phyloP scores from a whole-genome alignment of 1,139 yeast species.

The Saccharomyces hybrid region DNA sequence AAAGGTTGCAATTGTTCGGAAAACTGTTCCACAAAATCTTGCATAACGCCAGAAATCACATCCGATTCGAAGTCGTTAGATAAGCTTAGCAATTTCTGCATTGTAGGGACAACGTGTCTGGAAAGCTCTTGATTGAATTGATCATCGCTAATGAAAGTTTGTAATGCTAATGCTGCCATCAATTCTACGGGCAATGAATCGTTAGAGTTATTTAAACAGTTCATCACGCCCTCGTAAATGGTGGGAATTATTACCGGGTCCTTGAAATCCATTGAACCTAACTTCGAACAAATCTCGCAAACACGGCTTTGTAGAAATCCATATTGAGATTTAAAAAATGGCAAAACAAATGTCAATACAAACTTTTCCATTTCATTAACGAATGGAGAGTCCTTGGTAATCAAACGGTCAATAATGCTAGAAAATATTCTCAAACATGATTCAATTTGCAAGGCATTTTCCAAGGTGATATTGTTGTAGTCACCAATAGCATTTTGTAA shows the following conservation, averaged over 20 bases:
- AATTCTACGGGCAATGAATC: slow-evolving; percentile 68
- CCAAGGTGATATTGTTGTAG: slow-evolving; percentile 39
- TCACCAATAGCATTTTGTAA: slow-evolving; percentile 36
- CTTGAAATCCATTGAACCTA: slow-evolving; percentile 55
- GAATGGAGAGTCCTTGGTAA: slow-evolving; percentile 51
- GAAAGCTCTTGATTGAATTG: slow-evolving; percentile 63
- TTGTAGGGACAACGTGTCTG: slow-evolving; percentile 64
- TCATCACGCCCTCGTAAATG: slow-evolving; percentile 60
- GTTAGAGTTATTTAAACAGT: slow-evolving; percentile 46
- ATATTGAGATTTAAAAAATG: slow-evolving; percentile 56
- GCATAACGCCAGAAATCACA: slow-evolving; percentile 83
- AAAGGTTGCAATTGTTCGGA: slow-evolving; percentile 88
- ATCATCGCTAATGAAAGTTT: slow-evolving; percentile 60
- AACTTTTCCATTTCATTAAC: slow-evolving; percentile 62
- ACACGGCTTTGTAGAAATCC: slow-evolving; percentile 82
- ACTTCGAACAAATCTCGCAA: slow-evolving; percentile 65
- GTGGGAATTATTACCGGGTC: slow-evolving; percentile 42
- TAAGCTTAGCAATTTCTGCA: slow-evolving; percentile 68
- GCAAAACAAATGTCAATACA: slow-evolving; percentile 55
- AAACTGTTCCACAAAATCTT: slow-evolving; percentile 86
- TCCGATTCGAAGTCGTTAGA: slow-evolving; percentile 84
- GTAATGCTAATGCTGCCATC: slow-evolving; percentile 80
- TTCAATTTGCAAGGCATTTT: slow-evolving; percentile 64
- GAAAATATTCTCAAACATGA: slow-evolving; percentile 77
- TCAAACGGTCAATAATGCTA: slow-evolving; percentile 53